Evolutionary conservation across 495 filamentous ascomycete species (phyloP).

Genomic region (Daldinia bambusicola): DNA sequence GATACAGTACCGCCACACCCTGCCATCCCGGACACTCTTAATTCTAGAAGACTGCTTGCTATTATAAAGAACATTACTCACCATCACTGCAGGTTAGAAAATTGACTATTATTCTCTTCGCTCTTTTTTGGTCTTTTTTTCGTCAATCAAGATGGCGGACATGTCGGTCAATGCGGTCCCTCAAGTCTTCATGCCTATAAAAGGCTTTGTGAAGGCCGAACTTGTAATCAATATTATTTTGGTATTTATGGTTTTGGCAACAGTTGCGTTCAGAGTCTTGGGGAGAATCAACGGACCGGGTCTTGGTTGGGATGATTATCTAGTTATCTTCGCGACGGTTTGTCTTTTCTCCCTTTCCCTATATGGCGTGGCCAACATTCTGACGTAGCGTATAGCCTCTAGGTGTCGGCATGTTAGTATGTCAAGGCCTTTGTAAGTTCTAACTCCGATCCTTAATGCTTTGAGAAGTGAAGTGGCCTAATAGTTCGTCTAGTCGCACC

Average conservation of each 20-base stretch:
- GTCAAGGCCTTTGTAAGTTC: slow-evolving; percentile 34
- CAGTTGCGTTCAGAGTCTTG: slow-evolving; percentile 20
- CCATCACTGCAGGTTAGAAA: slow-evolving; percentile 14
- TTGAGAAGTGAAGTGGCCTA: background rate
- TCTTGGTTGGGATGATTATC: slow-evolving; percentile 26
- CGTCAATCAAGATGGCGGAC: slow-evolving; percentile 13
- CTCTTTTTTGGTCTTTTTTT: slow-evolving; percentile 2
- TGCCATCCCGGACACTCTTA: background rate
- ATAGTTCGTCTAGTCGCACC: slow-evolving; percentile 19
- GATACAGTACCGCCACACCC: slow-evolving; percentile 3
- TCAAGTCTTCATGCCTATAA: slow-evolving; percentile 15
- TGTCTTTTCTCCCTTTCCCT: slow-evolving; percentile 12
- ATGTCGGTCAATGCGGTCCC: slow-evolving; percentile 24
- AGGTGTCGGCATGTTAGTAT: slow-evolving; percentile 27
- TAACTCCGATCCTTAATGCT: background rate
- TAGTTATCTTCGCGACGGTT: slow-evolving; percentile 26
- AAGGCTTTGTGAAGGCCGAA: slow-evolving; percentile 21
- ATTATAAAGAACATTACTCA: slow-evolving; percentile 18
- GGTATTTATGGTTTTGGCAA: slow-evolving; percentile 18
- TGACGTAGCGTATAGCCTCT: slow-evolving; percentile 21
- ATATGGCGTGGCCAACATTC: background rate
- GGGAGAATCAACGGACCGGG: slow-evolving; percentile 27
- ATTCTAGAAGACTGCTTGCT: background rate
- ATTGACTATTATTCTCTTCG: background rate
- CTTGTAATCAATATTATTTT: slow-evolving; percentile 26